Evolutionary conservation across 2,329 filamentous ascomycete genomes (phyloP).

Genomic region (Raffaelea albimanens): DNA sequence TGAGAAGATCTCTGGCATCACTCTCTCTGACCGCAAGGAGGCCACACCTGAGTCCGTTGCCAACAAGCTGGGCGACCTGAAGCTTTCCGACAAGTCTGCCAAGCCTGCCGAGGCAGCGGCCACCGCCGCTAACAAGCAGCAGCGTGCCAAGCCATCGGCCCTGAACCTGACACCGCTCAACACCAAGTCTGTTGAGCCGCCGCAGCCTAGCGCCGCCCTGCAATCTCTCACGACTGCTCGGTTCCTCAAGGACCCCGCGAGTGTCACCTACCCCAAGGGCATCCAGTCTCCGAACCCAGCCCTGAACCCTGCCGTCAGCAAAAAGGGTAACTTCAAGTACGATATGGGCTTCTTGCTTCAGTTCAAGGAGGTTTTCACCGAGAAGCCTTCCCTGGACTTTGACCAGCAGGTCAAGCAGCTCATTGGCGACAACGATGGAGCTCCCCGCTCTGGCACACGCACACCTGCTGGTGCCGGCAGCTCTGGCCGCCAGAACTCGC

Average conservation of each 20-base stretch:
- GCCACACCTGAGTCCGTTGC: conserved; percentile 32
- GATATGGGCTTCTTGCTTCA: conserved; percentile 92
- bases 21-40: conserved; percentile 34
- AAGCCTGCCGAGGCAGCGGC: conserved; percentile 18
- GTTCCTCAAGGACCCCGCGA: conserved; percentile 70
- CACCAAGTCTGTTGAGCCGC: conserved; percentile 77
- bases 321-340: conserved; percentile 84
- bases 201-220: conserved; percentile 87
- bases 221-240: conserved; percentile 87
- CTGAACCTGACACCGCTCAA: conserved; percentile 79
- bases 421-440: conserved; percentile 66
- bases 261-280: conserved; percentile 68
- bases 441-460: conserved; percentile 50
- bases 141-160: conserved; percentile 64
- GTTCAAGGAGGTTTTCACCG: conserved; percentile 91
- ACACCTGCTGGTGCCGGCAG: conserved; percentile 39
- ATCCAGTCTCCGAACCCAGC: conserved; percentile 88
- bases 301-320: conserved; percentile 68
- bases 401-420: conserved; percentile 78
- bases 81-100: conserved; percentile 22
- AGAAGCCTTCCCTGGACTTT: conserved; percentile 93
- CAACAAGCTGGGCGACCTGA: conserved; percentile 43
- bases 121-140: conserved; percentile 48
- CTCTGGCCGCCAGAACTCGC: conserved; percentile 38
- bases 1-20: conserved; percentile 27